Conservation (phyloP, 805 yeast species). For the Starmerella lactis-condensi region DNA sequence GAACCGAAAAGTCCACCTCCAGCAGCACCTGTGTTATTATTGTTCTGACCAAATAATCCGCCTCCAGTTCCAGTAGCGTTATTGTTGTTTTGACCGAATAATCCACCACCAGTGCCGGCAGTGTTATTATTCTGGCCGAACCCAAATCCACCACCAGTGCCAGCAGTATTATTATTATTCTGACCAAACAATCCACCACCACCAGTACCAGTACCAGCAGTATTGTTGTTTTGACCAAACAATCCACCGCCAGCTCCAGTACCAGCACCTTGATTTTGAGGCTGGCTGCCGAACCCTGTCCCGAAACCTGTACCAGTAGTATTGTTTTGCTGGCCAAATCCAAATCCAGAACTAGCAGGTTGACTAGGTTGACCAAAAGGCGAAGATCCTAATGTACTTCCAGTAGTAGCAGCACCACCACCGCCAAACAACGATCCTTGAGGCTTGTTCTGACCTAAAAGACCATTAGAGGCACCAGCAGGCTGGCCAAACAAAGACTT, state of each 20-base stretch:
- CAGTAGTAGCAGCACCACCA: no score
- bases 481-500: slow-evolving; percentile 5
- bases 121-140: slow-evolving; percentile 4
- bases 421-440: no score
- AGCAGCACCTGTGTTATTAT: slow-evolving; percentile 1
- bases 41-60: slow-evolving; percentile 13
- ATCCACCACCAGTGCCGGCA: slow-evolving; percentile 17
- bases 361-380: slow-evolving; percentile 5
- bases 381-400: no score
- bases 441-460: no score
- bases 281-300: slow-evolving; percentile 10
- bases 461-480: slow-evolving; percentile 1
- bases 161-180: slow-evolving; percentile 9
- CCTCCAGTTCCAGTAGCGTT: slow-evolving; percentile 3
- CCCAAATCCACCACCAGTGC: slow-evolving; percentile 5
- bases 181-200: slow-evolving; percentile 28
- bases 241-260: slow-evolving; percentile 14
- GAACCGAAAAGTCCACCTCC: slow-evolving; percentile 19
- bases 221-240: slow-evolving; percentile 8
- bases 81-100: slow-evolving; percentile 17
- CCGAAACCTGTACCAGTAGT: slow-evolving; percentile 1
- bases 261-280: no score
- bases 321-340: slow-evolving; percentile 8
- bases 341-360: no score
- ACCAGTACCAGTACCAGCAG: slow-evolving; percentile 4